Conservation (phyloP, 225 moss, liverwort and hornwort species). For the Lunularia cruciata region DNA sequence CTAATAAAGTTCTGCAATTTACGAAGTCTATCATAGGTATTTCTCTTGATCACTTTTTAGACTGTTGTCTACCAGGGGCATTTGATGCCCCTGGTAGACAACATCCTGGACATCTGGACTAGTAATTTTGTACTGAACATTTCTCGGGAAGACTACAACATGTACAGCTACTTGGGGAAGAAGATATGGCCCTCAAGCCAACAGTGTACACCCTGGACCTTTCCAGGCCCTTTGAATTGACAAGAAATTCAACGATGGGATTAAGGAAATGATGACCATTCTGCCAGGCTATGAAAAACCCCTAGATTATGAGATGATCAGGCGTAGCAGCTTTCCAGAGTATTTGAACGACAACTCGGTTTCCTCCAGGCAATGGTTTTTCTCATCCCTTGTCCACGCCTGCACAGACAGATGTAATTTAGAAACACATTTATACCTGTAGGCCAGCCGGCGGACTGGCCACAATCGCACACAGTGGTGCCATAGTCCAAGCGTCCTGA, state of each 20-base stretch:
- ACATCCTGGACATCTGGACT: too few relatives aligned
- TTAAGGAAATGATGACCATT: neutral
- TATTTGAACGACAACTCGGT: slow-evolving; percentile 86
- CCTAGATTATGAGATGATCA: slow-evolving; percentile 51
- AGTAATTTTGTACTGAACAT: neutral
- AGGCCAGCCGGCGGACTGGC: too few relatives aligned
- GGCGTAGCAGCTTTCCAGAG: slow-evolving; percentile 84
- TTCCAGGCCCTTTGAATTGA: neutral
- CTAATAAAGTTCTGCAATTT: too few relatives aligned
- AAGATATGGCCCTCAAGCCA: slow-evolving; percentile 16
- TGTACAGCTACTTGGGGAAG: slow-evolving; percentile 22
- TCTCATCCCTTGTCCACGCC: slow-evolving; percentile 89
- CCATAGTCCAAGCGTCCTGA: too few relatives aligned
- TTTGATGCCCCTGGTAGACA: too few relatives aligned
- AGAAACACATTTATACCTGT: too few relatives aligned
- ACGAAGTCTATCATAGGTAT: too few relatives aligned
- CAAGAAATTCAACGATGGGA: slow-evolving; percentile 11
- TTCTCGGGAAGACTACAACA: slow-evolving; percentile 13
- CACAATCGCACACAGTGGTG: too few relatives aligned
- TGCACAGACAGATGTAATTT: slow-evolving; percentile 43
- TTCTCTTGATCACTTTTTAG: too few relatives aligned
- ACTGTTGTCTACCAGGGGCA: too few relatives aligned
- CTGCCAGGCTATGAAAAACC: neutral
- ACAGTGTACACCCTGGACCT: slow-evolving; percentile 20
- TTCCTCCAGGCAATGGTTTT: slow-evolving; percentile 86